These are phyloP conservation scores for Aspergillus taichungensis DNA, from an alignment of 495 filamentous ascomycete genomes.

Conservation along the genomic window DNA sequence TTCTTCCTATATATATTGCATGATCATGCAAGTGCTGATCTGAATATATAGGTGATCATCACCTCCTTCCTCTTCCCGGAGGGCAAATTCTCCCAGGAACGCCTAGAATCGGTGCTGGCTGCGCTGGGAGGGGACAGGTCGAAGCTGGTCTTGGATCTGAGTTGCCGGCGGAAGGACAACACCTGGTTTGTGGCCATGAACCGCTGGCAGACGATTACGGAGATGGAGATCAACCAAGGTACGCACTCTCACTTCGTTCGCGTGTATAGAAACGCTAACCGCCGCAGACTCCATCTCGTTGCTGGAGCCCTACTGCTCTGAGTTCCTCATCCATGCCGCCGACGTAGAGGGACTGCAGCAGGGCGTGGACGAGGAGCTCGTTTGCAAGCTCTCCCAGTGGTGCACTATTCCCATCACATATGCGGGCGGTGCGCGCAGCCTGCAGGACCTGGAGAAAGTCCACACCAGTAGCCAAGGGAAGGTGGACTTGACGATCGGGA, in stretches of 20 bases:
- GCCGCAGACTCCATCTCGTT: slow-evolving; percentile 61
- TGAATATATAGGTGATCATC: slow-evolving; percentile 69
- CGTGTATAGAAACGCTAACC: slow-evolving; percentile 3
- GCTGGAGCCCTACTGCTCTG: slow-evolving; percentile 83
- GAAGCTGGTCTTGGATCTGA: slow-evolving; percentile 90
- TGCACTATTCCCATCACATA: slow-evolving; percentile 90
- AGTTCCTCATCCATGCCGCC: slow-evolving; percentile 98
- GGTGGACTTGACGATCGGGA: slow-evolving; percentile 93
- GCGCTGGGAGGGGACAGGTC: slow-evolving; percentile 62
- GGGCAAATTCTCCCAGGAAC: slow-evolving; percentile 64
- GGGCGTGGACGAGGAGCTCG: slow-evolving; percentile 81
- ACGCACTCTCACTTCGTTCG: slow-evolving; percentile 9
- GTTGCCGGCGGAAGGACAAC: slow-evolving; percentile 64
- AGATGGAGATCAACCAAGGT: slow-evolving; percentile 87
- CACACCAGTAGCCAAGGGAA: slow-evolving; percentile 66
- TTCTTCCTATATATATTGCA: not conserved
- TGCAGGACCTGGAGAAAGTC: slow-evolving; percentile 73
- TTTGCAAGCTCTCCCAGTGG: slow-evolving; percentile 69
- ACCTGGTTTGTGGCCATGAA: slow-evolving; percentile 95
- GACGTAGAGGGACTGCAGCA: slow-evolving; percentile 89
- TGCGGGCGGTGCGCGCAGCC: slow-evolving; percentile 78
- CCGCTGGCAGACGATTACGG: slow-evolving; percentile 95
- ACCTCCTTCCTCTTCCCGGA: slow-evolving; percentile 78
- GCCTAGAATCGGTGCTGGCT: slow-evolving; percentile 61
- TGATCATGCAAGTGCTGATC: not conserved